Percentiles rank a stretch among this genome's conserved stretches.
phyloP scores from a whole-genome alignment of 75 land plant genomes.

The Pinus tabuliformis region DNA sequence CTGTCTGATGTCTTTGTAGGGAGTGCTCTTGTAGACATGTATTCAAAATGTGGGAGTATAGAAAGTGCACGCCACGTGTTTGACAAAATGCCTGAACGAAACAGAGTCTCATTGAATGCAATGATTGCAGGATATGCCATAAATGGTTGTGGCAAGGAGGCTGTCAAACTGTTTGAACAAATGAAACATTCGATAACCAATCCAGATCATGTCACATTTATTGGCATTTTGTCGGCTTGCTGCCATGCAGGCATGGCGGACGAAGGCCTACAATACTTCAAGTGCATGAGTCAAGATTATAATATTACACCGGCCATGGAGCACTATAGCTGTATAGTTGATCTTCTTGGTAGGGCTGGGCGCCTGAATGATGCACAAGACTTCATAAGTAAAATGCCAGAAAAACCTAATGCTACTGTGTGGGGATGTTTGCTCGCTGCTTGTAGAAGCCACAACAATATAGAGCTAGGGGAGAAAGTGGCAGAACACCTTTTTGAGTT shows the following conservation, averaged over 20 bases:
- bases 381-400: conserved; percentile 2
- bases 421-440: conserved; percentile 15
- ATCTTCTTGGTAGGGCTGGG: conserved; percentile 1
- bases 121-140: conserved; percentile 1
- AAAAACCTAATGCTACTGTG: neutral
- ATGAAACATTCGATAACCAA: neutral
- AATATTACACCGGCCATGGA: neutral
- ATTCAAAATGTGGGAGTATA: conserved; percentile 13
- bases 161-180: neutral
- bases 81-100: neutral
- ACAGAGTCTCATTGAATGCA: neutral
- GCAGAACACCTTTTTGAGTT: neutral
- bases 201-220: neutral
- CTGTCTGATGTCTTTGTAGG: neutral
- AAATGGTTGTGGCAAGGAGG: neutral
- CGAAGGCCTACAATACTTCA: neutral
- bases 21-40: conserved; percentile 8
- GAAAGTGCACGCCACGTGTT: neutral
- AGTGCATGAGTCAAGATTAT: neutral
- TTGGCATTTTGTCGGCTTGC: conserved; percentile 3
- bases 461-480: neutral
- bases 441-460: conserved; percentile 8
- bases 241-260: neutral
- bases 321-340: neutral
- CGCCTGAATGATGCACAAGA: neutral